Base-by-base conservation (phyloP, 352 stramenopile genomes). In the Aphanomyces euteiches region DNA sequence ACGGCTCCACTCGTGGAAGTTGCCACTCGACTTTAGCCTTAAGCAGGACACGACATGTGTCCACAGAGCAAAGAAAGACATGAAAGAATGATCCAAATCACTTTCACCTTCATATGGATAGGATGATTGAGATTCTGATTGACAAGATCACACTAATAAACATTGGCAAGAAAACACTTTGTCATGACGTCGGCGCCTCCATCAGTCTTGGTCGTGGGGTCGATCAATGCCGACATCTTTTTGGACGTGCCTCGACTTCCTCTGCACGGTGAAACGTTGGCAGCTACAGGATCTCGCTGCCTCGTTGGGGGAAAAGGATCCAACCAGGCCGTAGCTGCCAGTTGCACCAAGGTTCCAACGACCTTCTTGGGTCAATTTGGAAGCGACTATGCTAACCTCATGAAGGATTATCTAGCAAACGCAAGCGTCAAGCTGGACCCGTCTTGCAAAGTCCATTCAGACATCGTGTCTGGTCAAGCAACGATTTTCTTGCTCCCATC, bases 401-500 rank as follows among this genome's bases (percentile, higher is more conserved):
- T 95, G 36, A 40, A 85, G 63, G 47, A 58, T 1, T 75, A 82
- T 13, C 63, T 95, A 5, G 7, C 70, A 0, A 66, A 53, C 4
- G 50, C 74, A 0, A 70, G 74, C 12, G 87, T 87, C 65, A 10
- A 76, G 87, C 10, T 76, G 74, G 19, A 79, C 75, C 7, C 74
- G 82, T 54, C 79, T 76, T 12, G 58, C 56, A 54, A 17, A 65
- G 37, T 85, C 75, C 7, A 77, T 84, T 28, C 59, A 7, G 38
- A 67, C n/a, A 34, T 41, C 15, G 41, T 67, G 1, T 93, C 85
- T 5, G 87, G 87, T 15, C 87, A 95, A 65, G 87, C 87, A 7
- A 89, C 90, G 66, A 85, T 95, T 47, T 92, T 95, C 7, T 79
- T 92, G 40, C 89, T 91, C 54, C 84, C 87, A 40, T 78, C 90